Percentiles rank a stretch among this genome's conserved stretches.
Evolutionary conservation across 208 protist genomes (phyloP).

Genomic region (Willaertia magna): DNA sequence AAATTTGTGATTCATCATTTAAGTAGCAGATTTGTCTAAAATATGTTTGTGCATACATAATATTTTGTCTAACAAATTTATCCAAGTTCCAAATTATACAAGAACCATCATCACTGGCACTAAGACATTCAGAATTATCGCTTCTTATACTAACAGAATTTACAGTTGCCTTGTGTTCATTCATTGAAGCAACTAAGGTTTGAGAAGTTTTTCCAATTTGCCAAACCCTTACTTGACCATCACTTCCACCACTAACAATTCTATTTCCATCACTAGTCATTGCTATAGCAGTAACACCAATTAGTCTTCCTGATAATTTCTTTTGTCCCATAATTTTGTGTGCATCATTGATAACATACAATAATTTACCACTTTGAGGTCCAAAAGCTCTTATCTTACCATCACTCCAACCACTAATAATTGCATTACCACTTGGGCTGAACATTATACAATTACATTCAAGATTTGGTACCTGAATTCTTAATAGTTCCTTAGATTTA

Average conservation of each 20-base stretch:
- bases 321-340: constrained; percentile 69
- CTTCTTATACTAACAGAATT: constrained; percentile 60
- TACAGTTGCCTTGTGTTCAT: constrained; percentile 82
- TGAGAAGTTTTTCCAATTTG: constrained; percentile 46
- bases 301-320: constrained; percentile 33
- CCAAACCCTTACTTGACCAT: constrained; percentile 81
- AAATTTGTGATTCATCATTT: constrained; percentile 76
- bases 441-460: constrained; percentile 80
- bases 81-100: constrained; percentile 85
- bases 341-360: constrained; percentile 87
- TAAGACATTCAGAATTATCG: constrained; percentile 78
- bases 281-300: constrained; percentile 76
- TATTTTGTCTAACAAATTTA: constrained; percentile 70
- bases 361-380: constrained; percentile 77
- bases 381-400: constrained; percentile 83
- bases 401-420: constrained; percentile 81
- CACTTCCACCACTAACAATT: constrained; percentile 72
- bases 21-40: constrained; percentile 75
- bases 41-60: constrained; percentile 83
- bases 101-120: constrained; percentile 76
- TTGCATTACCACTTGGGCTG: constrained; percentile 68
- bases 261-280: constrained; percentile 44
- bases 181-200: constrained; percentile 75
- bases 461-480: constrained; percentile 74
- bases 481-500: constrained; percentile 71